These are phyloP conservation scores for Paramarasmius palmivorus DNA, from an alignment of 1,284 basidiomycete species.

Conservation along the genomic window DNA sequence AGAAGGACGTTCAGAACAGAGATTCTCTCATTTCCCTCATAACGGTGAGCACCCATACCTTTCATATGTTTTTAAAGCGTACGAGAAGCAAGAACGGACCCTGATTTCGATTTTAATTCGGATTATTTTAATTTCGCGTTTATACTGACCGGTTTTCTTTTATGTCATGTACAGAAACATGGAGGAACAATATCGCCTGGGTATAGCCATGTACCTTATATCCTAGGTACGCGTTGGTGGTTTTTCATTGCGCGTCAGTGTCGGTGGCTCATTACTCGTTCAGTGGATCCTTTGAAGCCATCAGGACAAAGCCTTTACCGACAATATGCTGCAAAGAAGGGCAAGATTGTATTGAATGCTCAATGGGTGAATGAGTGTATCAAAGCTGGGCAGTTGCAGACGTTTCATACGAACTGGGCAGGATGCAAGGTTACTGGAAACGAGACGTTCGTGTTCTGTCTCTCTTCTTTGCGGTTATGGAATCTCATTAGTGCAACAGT, in stretches of 20 bases:
- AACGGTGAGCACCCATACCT: constrained; percentile 49
- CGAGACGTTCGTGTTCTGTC: constrained; percentile 53
- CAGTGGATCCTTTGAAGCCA: constrained; percentile 72
- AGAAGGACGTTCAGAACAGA: constrained; percentile 74
- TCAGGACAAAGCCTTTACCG: constrained; percentile 80
- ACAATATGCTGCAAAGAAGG: constrained; percentile 75
- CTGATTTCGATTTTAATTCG: background rate
- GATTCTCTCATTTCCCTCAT: constrained; percentile 62
- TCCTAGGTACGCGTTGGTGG: constrained; percentile 53
- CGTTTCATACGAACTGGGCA: constrained; percentile 72
- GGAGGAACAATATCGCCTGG: constrained; percentile 70
- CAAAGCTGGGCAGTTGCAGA: constrained; percentile 62
- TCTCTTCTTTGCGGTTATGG: constrained; percentile 6
- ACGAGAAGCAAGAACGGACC: no score
- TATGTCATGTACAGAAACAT: constrained; percentile 53
- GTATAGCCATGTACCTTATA: constrained; percentile 74
- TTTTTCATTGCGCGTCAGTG: background rate
- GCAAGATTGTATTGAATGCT: constrained; percentile 69
- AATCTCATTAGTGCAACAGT: background rate
- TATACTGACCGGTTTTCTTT: constrained; percentile 6
- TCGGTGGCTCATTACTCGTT: constrained; percentile 11
- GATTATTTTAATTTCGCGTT: constrained; percentile 3
- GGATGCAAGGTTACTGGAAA: constrained; percentile 77
- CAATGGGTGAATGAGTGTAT: constrained; percentile 78
- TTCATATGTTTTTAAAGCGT: no score